phyloP scores from a whole-genome alignment of 257 asterid genomes.

The Craterostigma plantagineum region DNA sequence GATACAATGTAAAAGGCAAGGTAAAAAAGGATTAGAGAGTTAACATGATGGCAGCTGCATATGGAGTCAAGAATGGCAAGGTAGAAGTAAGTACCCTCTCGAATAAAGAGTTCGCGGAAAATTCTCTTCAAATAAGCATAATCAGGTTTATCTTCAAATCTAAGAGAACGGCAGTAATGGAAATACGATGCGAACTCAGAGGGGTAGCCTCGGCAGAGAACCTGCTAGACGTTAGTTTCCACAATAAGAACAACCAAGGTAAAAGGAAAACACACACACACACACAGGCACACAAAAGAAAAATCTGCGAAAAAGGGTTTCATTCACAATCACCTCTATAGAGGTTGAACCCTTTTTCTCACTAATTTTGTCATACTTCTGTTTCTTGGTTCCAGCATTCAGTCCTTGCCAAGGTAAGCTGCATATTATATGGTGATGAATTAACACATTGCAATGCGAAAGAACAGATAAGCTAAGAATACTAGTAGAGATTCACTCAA shows the following conservation, averaged over 20 bases:
- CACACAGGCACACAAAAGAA: too few relatives aligned
- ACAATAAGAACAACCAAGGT: constrained; percentile 8
- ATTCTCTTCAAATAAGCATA: constrained; percentile 65
- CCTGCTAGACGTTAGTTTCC: constrained; percentile 16
- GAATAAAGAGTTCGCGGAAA: constrained; percentile 66
- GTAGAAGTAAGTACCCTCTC: constrained; percentile 36
- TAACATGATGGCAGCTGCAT: neutral
- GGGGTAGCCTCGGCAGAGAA: constrained; percentile 67
- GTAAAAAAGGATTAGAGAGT: neutral
- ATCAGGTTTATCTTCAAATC: constrained; percentile 68
- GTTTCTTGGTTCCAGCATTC: constrained; percentile 86
- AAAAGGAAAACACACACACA: too few relatives aligned
- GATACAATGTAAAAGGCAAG: constrained; percentile 1
- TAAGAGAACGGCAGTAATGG: constrained; percentile 75
- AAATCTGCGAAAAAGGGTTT: constrained; percentile 1
- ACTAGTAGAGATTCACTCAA: neutral
- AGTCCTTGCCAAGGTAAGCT: constrained; percentile 97
- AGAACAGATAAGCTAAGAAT: too few relatives aligned
- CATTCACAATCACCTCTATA: constrained; percentile 37
- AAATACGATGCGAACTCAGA: constrained; percentile 70
- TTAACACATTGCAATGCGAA: neutral
- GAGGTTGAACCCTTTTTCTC: constrained; percentile 83
- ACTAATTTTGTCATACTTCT: constrained; percentile 67
- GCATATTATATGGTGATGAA: constrained; percentile 13
- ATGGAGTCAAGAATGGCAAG: neutral